Base-by-base conservation (phyloP, 805 yeast genomes). In the Yarrowia sp. region DNA sequence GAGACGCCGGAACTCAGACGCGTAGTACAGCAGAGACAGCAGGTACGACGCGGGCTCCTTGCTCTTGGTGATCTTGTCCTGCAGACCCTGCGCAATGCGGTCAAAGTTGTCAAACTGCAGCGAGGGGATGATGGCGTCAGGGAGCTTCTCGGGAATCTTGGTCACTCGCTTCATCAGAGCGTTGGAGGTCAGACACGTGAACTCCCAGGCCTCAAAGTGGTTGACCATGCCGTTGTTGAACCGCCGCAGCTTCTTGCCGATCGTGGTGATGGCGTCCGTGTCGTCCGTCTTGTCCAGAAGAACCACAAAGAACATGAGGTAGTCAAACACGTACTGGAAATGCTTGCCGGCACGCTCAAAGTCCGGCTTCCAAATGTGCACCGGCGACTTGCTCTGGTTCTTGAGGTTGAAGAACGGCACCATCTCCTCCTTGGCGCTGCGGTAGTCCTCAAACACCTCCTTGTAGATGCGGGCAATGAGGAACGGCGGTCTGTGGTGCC, bases 351-450 rank as follows among this genome's bases (percentile, higher is more conserved):
- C 94, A 19, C 96, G 75, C 71, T 96, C 99, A 67, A 79, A 72
- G 51, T 91, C 97, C 0, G 97, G 96, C 67, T 90, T 90, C 98
- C 99, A 94, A 63, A 94, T 88, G 66, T 84, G 87, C 1, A 92
- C 83, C 36, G 94, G 78, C 10, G 86, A 83, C 69, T 90, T 88
- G 2, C 67, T 67, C n/a, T 66, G 66, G 0, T 90, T 78, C 66
- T 85, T 88, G 53, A 90, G 72, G 7, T 88, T 79, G 59, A 92
- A 81, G 16, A 90, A 75, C 0, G 77, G 70, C 1, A 81, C 76
- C 81, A 93, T 82, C 66, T 87, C 90, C 12, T 80, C 80, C 47
- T 78, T 77, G 0, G 97, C 94, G 0, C 74, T 77, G 2, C 74
- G 73, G 7, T 74, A 65, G 62, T 88, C 84, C 1, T 78, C 72